Evolutionary conservation across 2,329 filamentous ascomycete species (phyloP).

Genomic region (Thelonectria rubi): DNA sequence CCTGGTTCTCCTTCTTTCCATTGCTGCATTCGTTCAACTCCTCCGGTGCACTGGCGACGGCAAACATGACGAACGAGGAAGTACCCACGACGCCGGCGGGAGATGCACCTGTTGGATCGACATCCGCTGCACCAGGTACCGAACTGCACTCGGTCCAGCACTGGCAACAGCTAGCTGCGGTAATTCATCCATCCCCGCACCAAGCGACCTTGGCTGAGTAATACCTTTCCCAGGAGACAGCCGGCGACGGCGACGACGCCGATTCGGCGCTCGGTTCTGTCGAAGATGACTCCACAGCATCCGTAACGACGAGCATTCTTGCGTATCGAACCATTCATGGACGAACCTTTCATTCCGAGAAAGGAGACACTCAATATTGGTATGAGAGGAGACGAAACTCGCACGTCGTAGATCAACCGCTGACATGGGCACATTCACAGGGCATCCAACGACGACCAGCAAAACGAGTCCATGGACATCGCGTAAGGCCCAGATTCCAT

Average conservation of each 20-base stretch:
- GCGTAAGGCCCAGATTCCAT: neutral
- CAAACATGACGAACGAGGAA: neutral
- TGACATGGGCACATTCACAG: conserved; percentile 5
- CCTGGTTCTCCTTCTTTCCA: too few relatives aligned
- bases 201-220: neutral
- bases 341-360: neutral
- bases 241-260: neutral
- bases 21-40: too few relatives aligned
- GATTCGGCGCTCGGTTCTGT: neutral
- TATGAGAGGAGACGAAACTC: neutral
- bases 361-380: neutral
- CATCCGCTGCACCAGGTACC: neutral
- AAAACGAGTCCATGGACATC: conserved; percentile 36
- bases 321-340: neutral
- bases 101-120: neutral
- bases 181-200: neutral
- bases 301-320: neutral
- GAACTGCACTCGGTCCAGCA: conserved; percentile 3
- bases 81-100: neutral
- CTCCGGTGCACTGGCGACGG: too few relatives aligned
- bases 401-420: neutral
- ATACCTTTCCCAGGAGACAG: neutral
- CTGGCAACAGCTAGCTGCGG: conserved; percentile 10
- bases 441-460: conserved; percentile 30
- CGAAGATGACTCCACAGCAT: neutral